Evolutionary conservation across 1,139 yeast genomes (phyloP).

Genomic region (Zygosaccharomyces pseudobailii): DNA sequence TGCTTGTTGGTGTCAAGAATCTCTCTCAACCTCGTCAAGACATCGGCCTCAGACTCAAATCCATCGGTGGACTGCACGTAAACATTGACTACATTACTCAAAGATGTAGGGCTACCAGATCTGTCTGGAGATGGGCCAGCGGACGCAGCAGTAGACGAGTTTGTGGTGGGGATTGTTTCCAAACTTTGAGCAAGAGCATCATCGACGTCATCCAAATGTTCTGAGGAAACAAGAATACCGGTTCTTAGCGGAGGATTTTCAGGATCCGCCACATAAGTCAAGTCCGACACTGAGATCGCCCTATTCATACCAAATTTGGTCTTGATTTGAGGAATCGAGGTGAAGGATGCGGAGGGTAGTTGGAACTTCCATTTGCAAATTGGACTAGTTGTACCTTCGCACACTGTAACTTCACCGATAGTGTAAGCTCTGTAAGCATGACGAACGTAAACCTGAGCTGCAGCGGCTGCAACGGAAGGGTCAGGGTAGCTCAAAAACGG

Average conservation of each 20-base stretch:
- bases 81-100: slow-evolving; percentile 77
- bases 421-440: slow-evolving; percentile 97
- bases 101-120: slow-evolving; percentile 39
- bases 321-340: slow-evolving; percentile 54
- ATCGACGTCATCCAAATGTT: slow-evolving; percentile 84
- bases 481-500: slow-evolving; percentile 84
- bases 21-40: slow-evolving; percentile 58
- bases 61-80: slow-evolving; percentile 73
- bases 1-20: slow-evolving; percentile 64
- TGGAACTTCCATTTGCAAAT: slow-evolving; percentile 87
- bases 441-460: slow-evolving; percentile 93
- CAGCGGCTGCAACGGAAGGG: slow-evolving; percentile 89
- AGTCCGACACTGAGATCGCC: slow-evolving; percentile 88
- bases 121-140: slow-evolving; percentile 44
- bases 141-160: slow-evolving; percentile 26
- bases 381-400: slow-evolving; percentile 47
- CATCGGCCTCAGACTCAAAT: slow-evolving; percentile 63
- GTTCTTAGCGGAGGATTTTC: slow-evolving; percentile 62
- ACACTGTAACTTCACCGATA: slow-evolving; percentile 68
- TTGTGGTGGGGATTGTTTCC: slow-evolving; percentile 54
- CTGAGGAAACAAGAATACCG: slow-evolving; percentile 82
- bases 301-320: slow-evolving; percentile 56
- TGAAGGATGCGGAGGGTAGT: slow-evolving; percentile 75
- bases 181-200: slow-evolving; percentile 74
- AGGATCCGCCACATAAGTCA: slow-evolving; percentile 75